Conservation (phyloP, 163 green algal genomes). For the Picocystis sp. region DNA sequence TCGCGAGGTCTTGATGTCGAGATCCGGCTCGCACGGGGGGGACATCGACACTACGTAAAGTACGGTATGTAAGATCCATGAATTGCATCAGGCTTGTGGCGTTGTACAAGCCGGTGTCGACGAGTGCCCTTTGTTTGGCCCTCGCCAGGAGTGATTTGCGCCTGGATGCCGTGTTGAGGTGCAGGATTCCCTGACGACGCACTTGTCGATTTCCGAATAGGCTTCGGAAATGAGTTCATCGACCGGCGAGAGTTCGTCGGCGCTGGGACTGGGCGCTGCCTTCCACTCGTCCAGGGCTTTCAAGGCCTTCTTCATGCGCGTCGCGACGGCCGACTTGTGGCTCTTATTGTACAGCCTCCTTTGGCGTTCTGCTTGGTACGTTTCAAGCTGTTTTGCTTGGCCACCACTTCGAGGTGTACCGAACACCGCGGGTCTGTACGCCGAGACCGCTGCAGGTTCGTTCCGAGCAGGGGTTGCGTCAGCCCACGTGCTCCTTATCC, state of each 20-base stretch:
- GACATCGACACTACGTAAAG: no score
- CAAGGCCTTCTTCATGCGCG: slow-evolving; percentile 67
- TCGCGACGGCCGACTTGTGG: slow-evolving; percentile 59
- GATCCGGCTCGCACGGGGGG: no score
- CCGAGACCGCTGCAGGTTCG: no score
- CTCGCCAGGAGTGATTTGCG: slow-evolving; percentile 57
- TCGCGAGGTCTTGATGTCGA: no score
- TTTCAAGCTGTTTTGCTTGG: slow-evolving; percentile 23
- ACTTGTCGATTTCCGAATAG: slow-evolving; percentile 73
- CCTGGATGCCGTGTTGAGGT: slow-evolving; percentile 68
- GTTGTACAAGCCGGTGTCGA: slow-evolving; percentile 6
- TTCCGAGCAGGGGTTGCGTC: no score
- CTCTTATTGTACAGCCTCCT: slow-evolving; percentile 58
- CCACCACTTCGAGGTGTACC: background rate
- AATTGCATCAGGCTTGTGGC: no score
- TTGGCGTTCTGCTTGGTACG: slow-evolving; percentile 39
- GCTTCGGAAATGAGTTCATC: slow-evolving; percentile 50
- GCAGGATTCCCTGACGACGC: slow-evolving; percentile 54
- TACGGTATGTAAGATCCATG: no score
- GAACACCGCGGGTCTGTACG: no score
- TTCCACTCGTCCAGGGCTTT: background rate
- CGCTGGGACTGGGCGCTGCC: no score
- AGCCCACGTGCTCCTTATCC: no score
- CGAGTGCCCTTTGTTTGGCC: slow-evolving; percentile 3
- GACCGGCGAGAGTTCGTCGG: slow-evolving; percentile 37